Conservation (phyloP, 352 stramenopile species). For the Globisporangium megalacanthum region DNA sequence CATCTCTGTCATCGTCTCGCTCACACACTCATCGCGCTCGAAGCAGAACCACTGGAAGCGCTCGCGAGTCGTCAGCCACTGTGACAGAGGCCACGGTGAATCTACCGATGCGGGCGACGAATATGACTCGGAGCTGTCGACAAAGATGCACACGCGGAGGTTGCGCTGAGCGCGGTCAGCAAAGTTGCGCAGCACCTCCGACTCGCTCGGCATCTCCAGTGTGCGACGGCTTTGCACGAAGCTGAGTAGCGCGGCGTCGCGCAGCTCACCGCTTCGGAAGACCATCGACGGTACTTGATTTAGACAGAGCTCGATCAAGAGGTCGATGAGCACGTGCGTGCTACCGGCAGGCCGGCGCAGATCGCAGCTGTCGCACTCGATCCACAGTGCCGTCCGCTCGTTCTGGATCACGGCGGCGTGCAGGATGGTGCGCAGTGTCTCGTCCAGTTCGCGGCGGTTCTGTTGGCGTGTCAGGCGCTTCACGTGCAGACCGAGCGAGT, state of each 20-base stretch:
- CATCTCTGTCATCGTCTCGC: constrained; percentile 6
- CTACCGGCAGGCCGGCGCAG: not conserved
- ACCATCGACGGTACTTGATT: constrained; percentile 30
- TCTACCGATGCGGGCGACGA: not conserved
- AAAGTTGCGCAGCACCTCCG: constrained; percentile 25
- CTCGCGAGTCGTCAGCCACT: constrained; percentile 8
- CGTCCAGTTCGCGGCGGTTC: not conserved
- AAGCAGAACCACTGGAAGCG: constrained; percentile 15
- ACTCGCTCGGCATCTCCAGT: constrained; percentile 30
- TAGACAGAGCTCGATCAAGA: constrained; percentile 30
- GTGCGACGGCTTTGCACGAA: constrained; percentile 28
- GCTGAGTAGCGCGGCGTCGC: constrained; percentile 23
- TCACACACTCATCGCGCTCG: not conserved
- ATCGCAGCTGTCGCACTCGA: constrained; percentile 9
- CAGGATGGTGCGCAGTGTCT: constrained; percentile 13
- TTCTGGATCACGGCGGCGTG: constrained; percentile 23
- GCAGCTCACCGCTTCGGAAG: constrained; percentile 24
- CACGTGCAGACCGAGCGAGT: constrained; percentile 32
- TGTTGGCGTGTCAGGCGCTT: constrained; percentile 7
- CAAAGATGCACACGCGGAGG: constrained; percentile 39
- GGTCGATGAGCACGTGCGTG: constrained; percentile 12
- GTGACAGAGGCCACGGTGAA: not conserved
- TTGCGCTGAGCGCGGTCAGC: constrained; percentile 27
- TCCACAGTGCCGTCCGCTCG: constrained; percentile 31
- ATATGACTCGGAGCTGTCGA: not conserved